Base-by-base conservation (phyloP, 2,329 filamentous ascomycete species). In the Setomelanomma holmii region DNA sequence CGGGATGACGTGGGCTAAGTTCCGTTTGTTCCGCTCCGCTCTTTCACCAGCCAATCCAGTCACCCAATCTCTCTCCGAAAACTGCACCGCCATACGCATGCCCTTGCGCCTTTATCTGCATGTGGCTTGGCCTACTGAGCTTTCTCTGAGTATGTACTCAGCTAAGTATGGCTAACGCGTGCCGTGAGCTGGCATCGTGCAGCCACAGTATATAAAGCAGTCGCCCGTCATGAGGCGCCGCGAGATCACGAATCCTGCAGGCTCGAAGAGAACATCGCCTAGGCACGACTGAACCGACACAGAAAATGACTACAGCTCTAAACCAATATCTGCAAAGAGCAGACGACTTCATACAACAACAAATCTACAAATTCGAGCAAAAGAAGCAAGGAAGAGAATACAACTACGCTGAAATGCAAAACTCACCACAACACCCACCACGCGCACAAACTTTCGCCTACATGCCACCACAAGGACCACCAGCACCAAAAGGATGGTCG, bases 401-500 rank as follows among this genome's bases (percentile, higher is more conserved):
- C 10, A 16, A 36, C 11, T 30, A 30, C 27, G 14, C 27, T 3
- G 27, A 41, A 35, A 49, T 49, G 45, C 24, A 27, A 21, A 49
- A 40, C 35, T 42, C 49, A 14, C 51, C 36, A 4, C 48, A 45
- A 41, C 33, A 20, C 48, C 40, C 45, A 23, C 23, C 27, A 12
- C 48, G 48, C 21, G 22, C 50, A 39, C 14, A 46, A 36, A 42
- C 48, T 8, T 35, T 47, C 43, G 49, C 51, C 42, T 36, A 51
- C 11, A 58, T 61, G 17, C 63, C 58, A 17, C 52, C 51, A 11
- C 54, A 51, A 47, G 60, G 72, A 81, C 85, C 12, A 76, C 85
- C 7, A 66, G 76, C 23, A 40, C 64, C 67, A 1, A 54, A 56
- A 10, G 86, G 86, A 58, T 89, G 86, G 86, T 74, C 77, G 23